Base-by-base conservation (phyloP, 78 protist species). In the Dictyostelium purpureum region DNA sequence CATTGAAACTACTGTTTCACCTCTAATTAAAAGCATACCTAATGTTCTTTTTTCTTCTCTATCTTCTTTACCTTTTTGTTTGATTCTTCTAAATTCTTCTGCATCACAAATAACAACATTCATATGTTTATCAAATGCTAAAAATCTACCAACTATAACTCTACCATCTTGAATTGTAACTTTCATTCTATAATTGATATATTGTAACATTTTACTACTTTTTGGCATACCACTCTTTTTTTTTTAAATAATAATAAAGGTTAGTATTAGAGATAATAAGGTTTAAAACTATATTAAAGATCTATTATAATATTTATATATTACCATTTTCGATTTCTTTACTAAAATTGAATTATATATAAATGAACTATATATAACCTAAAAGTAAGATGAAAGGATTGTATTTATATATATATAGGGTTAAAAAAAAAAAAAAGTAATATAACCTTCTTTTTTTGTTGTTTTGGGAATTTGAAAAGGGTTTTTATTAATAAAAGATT, bases 101-200 rank as follows among this genome's bases (percentile, higher is more conserved):
- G 92, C 88, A 75, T 98, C 99, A 24, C 97, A 93, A 4, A 99
- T 89, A 31, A 98, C 99, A 37, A 99, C 40, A 82, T 99, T 99
- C 99, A 99, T 98, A 96, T 98, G 99, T 81, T 97, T 97, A 89
- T 99, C 99, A 38, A 99, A 99, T 59, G 99, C 99, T 94, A 99
- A 69, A 77, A 99, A 97, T 83, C 93, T 94, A 40, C 99, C 99
- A 31, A 97, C 95, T 24, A 98, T 71, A 54, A 24, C 66, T 33
- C 99, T 89, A 26, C 95, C 89, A 88, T 99, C 99, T 21, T 95
- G 87, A 28, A 98, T 89, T 19, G 98, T 90, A 47, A 98, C 93
- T 21, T 94, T 69, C 97, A 99, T 96, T 42, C 98, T 61, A 85
- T 94, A 97, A 96, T 97, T 97, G 51, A 99, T 54, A 75, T 47